Conservation (phyloP, 1,139 yeast species). For the Kazachstania sp. region DNA sequence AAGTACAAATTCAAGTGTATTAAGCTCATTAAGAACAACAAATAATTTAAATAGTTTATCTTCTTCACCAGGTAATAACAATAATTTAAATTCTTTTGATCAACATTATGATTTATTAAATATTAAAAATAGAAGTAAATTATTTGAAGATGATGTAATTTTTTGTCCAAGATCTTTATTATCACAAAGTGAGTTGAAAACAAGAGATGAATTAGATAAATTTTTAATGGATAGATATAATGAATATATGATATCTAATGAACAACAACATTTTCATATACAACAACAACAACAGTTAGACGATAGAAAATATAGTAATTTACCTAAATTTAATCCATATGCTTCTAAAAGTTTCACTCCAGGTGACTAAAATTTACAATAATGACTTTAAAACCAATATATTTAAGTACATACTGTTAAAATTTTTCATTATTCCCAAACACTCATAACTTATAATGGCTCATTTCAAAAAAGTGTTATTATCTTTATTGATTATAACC, state of each 20-base stretch:
- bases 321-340: slow-evolving; percentile 21
- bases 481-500: neutral
- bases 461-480: neutral
- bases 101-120: slow-evolving; percentile 6
- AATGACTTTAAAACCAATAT: neutral
- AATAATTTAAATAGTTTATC: neutral
- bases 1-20: slow-evolving; percentile 3
- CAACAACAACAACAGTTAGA: slow-evolving; percentile 2
- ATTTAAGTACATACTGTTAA: neutral
- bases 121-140: slow-evolving; percentile 16
- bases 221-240: slow-evolving; percentile 4
- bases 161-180: slow-evolving; percentile 24
- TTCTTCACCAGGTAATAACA: neutral
- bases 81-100: neutral
- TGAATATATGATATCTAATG: slow-evolving; percentile 3
- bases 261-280: neutral
- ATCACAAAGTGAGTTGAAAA: slow-evolving; percentile 14
- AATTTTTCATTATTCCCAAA: neutral
- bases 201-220: slow-evolving; percentile 17
- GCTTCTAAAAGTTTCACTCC: slow-evolving; percentile 33
- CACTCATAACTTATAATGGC: neutral
- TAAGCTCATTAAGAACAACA: slow-evolving; percentile 2
- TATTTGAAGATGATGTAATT: slow-evolving; percentile 27
- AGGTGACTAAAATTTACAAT: slow-evolving; percentile 4
- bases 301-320: slow-evolving; percentile 1